Conservation (phyloP, 1,284 basidiomycete species). For the Ceratobasidium sp. region DNA sequence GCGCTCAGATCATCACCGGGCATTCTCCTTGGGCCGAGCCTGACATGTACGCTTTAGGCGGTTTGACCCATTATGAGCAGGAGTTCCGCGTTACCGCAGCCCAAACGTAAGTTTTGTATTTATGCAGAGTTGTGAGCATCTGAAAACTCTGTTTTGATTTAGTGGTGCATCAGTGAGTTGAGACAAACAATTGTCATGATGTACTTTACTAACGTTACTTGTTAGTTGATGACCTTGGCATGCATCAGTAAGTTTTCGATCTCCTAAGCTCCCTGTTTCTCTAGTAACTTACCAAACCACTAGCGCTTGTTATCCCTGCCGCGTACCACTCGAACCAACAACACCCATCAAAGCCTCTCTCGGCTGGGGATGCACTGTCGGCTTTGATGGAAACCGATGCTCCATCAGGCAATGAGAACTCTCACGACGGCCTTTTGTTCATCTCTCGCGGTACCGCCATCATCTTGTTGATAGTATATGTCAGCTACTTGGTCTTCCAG, state of each 20-base stretch:
- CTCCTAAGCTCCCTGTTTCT: too few species aligned
- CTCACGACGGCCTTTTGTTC: slow-evolving; percentile 67
- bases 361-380: slow-evolving; percentile 13
- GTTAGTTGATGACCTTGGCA: slow-evolving; percentile 83
- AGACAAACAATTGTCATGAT: not conserved
- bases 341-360: slow-evolving; percentile 46
- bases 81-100: slow-evolving; percentile 85
- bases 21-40: slow-evolving; percentile 46
- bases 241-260: slow-evolving; percentile 74
- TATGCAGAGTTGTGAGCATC: slow-evolving; percentile 28
- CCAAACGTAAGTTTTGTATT: slow-evolving; percentile 71
- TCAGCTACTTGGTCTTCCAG: slow-evolving; percentile 83
- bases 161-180: slow-evolving; percentile 44
- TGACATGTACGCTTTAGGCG: slow-evolving; percentile 58
- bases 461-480: slow-evolving; percentile 82
- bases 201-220: slow-evolving; percentile 41
- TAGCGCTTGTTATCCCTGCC: slow-evolving; percentile 90
- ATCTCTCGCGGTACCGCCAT: slow-evolving; percentile 89
- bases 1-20: slow-evolving; percentile 37
- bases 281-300: not conserved
- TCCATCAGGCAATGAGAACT: slow-evolving; percentile 51
- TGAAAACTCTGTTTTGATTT: slow-evolving; percentile 43
- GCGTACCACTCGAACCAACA: slow-evolving; percentile 71
- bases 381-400: slow-evolving; percentile 23
- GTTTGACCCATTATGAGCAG: slow-evolving; percentile 72